Conservation (phyloP, 768 basidiomycete species). For the Tricholoma matsutake region DNA sequence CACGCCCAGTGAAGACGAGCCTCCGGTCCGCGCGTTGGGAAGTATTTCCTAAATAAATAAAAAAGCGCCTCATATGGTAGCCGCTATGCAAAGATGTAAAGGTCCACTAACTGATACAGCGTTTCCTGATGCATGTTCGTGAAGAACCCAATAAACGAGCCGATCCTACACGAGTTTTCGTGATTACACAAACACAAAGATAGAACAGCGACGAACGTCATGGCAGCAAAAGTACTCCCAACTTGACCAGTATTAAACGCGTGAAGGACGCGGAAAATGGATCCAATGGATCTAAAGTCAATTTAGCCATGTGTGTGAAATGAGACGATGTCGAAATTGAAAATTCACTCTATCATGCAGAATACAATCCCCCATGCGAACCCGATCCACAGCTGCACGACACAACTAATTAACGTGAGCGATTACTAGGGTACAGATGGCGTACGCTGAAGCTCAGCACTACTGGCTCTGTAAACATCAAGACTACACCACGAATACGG, state of each 20-base stretch:
- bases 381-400: conserved; percentile 61
- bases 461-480: conserved; percentile 70
- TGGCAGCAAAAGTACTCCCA: conserved; percentile 57
- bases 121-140: conserved; percentile 46
- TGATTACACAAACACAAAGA: background rate
- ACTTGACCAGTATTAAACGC: conserved; percentile 55
- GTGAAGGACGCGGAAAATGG: conserved; percentile 55
- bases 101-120: conserved; percentile 40
- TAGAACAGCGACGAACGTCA: conserved; percentile 37
- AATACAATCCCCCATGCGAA: conserved; percentile 78
- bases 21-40: conserved; percentile 42
- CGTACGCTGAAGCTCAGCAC: conserved; percentile 72
- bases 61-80: background rate
- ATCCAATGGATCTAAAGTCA: conserved; percentile 46
- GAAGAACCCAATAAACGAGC: conserved; percentile 45
- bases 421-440: background rate
- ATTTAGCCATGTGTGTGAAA: background rate
- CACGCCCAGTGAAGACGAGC: conserved; percentile 63
- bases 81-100: background rate
- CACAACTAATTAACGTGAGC: background rate
- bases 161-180: conserved; percentile 40
- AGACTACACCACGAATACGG: conserved; percentile 35
- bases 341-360: conserved; percentile 36
- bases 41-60: conserved; percentile 29
- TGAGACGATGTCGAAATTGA: background rate